Percentiles rank a stretch among this genome's conserved stretches.
Conservation (phyloP, 2,329 filamentous ascomycete genomes). For the Colletotrichum simmondsii region DNA sequence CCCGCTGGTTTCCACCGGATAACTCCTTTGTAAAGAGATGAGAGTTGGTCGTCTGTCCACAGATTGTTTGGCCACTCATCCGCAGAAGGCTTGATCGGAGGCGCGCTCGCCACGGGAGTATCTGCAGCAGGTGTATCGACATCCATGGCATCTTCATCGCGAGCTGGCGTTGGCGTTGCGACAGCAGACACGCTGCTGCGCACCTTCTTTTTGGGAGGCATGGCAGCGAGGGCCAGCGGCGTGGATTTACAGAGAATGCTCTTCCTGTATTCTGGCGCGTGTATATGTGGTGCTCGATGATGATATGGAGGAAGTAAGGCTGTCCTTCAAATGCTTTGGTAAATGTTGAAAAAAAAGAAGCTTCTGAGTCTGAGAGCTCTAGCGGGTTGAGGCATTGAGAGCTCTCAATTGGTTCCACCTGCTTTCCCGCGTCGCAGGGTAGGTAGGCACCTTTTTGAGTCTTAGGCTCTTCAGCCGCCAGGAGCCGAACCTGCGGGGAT, state of each 20-base stretch:
- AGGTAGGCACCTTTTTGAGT: background rate
- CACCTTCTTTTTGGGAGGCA: constrained; percentile 78
- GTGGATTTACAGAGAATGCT: background rate
- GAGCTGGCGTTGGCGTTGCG: constrained; percentile 65
- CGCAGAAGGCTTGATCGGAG: constrained; percentile 49
- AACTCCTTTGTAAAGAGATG: constrained; percentile 90
- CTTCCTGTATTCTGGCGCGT: background rate
- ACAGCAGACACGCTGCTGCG: constrained; percentile 64
- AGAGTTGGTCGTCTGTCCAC: constrained; percentile 97
- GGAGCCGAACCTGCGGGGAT: constrained; percentile 17
- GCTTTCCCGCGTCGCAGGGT: background rate
- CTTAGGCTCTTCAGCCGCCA: constrained; percentile 1
- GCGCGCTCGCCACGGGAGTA: constrained; percentile 53
- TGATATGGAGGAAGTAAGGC: background rate
- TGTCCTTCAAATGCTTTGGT: background rate
- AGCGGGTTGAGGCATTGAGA: background rate
- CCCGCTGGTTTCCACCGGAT: constrained; percentile 97
- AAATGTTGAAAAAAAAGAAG: background rate
- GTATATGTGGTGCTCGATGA: background rate
- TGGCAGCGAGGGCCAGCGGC: constrained; percentile 44
- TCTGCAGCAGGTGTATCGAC: constrained; percentile 68
- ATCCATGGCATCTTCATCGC: constrained; percentile 71
- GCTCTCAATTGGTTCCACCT: background rate
- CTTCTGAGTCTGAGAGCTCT: background rate
- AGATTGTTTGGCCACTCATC: constrained; percentile 67